Conservation (phyloP, 1,139 yeast species). For the Saccharomycopsis hybrid region DNA sequence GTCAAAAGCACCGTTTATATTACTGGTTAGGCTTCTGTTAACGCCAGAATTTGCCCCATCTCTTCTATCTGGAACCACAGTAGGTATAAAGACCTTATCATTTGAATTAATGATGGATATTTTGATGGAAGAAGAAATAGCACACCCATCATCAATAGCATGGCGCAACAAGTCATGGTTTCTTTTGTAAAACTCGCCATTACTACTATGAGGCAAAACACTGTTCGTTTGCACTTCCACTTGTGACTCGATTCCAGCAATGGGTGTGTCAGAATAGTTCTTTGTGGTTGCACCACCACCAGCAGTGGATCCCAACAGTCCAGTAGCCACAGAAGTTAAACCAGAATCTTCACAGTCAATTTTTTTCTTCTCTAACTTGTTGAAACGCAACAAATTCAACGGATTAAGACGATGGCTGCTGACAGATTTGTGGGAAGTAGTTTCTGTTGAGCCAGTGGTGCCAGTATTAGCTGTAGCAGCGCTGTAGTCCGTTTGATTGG, state of each 20-base stretch:
- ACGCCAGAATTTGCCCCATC: not conserved
- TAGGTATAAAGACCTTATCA: slow-evolving; percentile 17
- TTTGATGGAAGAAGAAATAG: not conserved
- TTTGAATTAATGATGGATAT: slow-evolving; percentile 13
- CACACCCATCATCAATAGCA: no score
- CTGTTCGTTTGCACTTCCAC: no score
- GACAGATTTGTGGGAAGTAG: not conserved
- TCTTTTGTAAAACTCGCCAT: no score
- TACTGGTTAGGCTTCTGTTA: slow-evolving; percentile 9
- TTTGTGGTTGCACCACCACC: no score
- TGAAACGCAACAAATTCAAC: not conserved
- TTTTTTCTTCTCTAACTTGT: no score
- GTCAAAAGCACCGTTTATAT: slow-evolving; percentile 5
- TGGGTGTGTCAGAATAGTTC: no score
- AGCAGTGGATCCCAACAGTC: no score
- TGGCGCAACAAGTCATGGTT: no score
- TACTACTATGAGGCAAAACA: no score
- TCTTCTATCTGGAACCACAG: not conserved
- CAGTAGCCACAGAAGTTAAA: no score
- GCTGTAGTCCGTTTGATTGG: not conserved
- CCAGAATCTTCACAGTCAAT: no score
- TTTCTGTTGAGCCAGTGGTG: not conserved
- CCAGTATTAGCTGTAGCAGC: not conserved
- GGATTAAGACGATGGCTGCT: not conserved
- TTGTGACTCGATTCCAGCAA: no score